These are phyloP conservation scores for Hirschioporus abietinus DNA, from an alignment of 768 basidiomycete species.

Conservation along the genomic window DNA sequence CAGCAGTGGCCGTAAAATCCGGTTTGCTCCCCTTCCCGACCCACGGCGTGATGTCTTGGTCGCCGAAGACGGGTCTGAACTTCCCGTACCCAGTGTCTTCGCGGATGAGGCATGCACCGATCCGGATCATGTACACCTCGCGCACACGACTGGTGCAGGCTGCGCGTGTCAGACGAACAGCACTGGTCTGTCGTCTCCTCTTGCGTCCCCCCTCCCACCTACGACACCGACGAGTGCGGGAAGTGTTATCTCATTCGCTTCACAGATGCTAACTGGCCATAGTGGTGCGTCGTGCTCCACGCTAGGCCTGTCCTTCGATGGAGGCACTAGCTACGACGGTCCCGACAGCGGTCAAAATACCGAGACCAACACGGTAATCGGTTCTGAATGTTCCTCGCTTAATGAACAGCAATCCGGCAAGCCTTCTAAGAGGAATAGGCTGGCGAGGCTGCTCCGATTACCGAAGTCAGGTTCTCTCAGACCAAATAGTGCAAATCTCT, in stretches of 20 bases:
- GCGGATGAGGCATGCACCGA: conserved; percentile 6
- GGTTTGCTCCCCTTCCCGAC: conserved; percentile 84
- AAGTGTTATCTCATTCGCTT: neutral
- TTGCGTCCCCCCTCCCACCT: neutral
- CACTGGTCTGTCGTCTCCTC: neutral
- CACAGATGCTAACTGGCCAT: neutral
- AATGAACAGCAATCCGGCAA: neutral
- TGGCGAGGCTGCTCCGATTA: neutral
- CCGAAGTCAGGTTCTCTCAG: neutral
- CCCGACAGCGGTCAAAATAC: neutral
- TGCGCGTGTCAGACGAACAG: neutral
- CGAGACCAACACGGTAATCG: neutral
- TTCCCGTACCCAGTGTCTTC: conserved; percentile 27
- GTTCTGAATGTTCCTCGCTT: neutral
- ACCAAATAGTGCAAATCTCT: neutral
- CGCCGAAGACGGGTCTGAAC: conserved; percentile 36
- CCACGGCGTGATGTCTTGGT: conserved; percentile 49
- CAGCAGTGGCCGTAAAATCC: conserved; percentile 40
- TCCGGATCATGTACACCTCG: neutral
- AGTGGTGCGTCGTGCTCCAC: neutral
- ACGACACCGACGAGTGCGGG: neutral
- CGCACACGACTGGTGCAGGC: neutral
- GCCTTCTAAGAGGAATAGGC: neutral
- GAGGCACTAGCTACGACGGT: neutral
- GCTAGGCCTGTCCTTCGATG: neutral